Base-by-base conservation (phyloP, 805 yeast species). In the Pichia exigua region DNA sequence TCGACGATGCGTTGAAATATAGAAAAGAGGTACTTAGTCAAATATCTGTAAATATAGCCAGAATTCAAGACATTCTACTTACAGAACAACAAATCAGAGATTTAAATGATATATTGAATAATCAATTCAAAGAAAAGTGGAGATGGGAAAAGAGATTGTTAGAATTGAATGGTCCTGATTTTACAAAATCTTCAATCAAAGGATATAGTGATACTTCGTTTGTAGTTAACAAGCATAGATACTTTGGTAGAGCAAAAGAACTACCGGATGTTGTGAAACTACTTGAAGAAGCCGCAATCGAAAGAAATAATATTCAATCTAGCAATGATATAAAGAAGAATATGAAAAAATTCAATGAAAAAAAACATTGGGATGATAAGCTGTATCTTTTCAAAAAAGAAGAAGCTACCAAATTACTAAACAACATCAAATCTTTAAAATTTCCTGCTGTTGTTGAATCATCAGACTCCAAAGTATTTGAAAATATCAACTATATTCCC, bases 201-300 rank as follows among this genome's bases (percentile, higher is more conserved):
- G 45, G 45, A 15, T 22, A 43, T 13, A 3, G 15, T 7, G 39
- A 35, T n/a, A 35, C 39, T n/a, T 35, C 39, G 7, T 35, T 35
- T 35, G 39, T 35, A 5, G 39, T 35, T n/a, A 35, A 35, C n/a
- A 35, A 35, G n/a, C 39, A 80, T 56, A 69, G 85, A 50, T 91
- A 86, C 65, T 91, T 81, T 67, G 97, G 97, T 0, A 68, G 96
- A 46, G 96, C 96, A 0, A 73, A 79, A 48, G 92, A 88, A 44
- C 67, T 90, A 10, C 85, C 89, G 0, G 96, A 87, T 55, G 91
- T 85, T 9, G 70, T 74, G 48, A 74, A 74, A 52, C 55, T 78
- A 22, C 54, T 81, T 20, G 71, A 72, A 48, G 64, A 70, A 58
- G 61, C 50, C 44, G 60, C 50, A 40, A 56, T 57, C 30, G 50